A percentile compares a stretch with the other conserved stretches of the same genome.
Evolutionary conservation across 768 basidiomycete genomes (phyloP).

Genomic region (Leccinellum luteum): DNA sequence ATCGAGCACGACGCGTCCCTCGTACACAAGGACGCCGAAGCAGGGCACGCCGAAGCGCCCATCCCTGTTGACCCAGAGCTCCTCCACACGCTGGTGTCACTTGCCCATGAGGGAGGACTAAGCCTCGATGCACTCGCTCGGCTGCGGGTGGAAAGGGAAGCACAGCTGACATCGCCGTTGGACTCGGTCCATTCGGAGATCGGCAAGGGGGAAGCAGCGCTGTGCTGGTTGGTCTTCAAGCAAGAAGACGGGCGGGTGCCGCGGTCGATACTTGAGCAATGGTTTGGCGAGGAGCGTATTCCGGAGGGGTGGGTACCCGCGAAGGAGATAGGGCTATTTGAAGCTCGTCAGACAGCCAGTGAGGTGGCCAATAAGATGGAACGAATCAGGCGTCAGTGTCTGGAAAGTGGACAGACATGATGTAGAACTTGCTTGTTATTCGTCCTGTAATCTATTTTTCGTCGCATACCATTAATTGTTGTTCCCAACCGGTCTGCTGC

Average conservation of each 20-base stretch:
- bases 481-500: neutral
- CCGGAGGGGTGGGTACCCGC: conserved; percentile 53
- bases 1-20: conserved; percentile 70
- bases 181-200: conserved; percentile 48
- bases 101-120: conserved; percentile 33
- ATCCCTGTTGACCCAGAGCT: conserved; percentile 36
- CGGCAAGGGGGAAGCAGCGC: conserved; percentile 54
- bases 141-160: conserved; percentile 47
- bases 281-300: conserved; percentile 60
- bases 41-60: conserved; percentile 41
- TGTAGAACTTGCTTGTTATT: no score
- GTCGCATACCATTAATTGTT: neutral
- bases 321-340: conserved; percentile 26
- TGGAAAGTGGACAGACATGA: neutral
- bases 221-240: conserved; percentile 49
- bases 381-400: conserved; percentile 16
- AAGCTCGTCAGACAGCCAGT: conserved; percentile 28
- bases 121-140: conserved; percentile 47
- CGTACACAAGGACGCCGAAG: conserved; percentile 46
- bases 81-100: conserved; percentile 30
- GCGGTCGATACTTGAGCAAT: conserved; percentile 37
- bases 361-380: conserved; percentile 30
- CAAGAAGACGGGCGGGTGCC: conserved; percentile 33
- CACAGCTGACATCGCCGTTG: conserved; percentile 33
- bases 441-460: neutral